Conservation (phyloP, 2,329 filamentous ascomycete species). For the Curvularia spicifera region DNA sequence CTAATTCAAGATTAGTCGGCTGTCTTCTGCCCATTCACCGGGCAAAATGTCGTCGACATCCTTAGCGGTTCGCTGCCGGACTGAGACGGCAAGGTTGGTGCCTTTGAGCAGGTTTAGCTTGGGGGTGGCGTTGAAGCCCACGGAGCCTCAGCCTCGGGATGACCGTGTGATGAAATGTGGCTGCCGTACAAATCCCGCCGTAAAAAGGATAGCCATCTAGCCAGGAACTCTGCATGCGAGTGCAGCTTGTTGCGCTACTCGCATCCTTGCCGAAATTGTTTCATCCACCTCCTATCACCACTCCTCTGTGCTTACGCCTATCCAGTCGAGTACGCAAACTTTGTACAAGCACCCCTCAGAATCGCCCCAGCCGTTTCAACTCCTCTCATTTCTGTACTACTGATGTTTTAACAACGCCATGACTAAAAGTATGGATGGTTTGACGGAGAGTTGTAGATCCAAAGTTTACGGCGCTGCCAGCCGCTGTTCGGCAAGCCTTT, state of each 20-base stretch:
- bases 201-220: not conserved
- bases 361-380: not conserved
- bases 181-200: not conserved
- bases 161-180: not conserved
- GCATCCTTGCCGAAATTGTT: not conserved
- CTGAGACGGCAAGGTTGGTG: slow-evolving; percentile 7
- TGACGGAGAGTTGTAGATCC: not conserved
- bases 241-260: not conserved
- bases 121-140: not conserved
- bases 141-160: slow-evolving; percentile 10
- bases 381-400: not conserved
- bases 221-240: not conserved
- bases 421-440: not conserved
- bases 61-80: not conserved
- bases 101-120: slow-evolving; percentile 4
- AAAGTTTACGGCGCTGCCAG: slow-evolving; percentile 9
- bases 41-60: slow-evolving; percentile 3
- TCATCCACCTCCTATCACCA: not conserved
- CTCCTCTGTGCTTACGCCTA: not conserved
- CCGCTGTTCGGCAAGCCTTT: not conserved
- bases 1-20: not conserved
- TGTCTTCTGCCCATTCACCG: not conserved
- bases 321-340: not conserved
- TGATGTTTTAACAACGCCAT: not conserved
- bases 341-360: not conserved